A percentile compares a stretch with the other conserved stretches of the same genome.
Evolutionary conservation across 345 rosid species (phyloP).

Genomic region (Hibiscus tridactylites): DNA sequence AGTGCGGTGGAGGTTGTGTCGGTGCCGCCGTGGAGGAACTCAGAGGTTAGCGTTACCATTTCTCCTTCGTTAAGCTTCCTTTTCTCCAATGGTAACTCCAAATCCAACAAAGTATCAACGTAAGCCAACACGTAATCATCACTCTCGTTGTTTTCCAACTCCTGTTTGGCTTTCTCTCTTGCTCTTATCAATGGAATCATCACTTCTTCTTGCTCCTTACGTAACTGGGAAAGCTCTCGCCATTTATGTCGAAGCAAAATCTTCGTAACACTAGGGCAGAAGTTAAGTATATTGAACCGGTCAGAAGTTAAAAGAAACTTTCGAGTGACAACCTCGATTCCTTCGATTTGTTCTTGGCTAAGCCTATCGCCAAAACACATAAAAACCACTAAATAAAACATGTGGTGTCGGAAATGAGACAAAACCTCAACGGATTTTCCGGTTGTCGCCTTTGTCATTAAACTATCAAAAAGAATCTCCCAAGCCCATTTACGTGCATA

Average conservation of each 20-base stretch:
- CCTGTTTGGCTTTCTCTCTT: constrained; percentile 13
- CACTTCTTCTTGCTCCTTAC: constrained; percentile 21
- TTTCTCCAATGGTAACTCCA: constrained; percentile 20
- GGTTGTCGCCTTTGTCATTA: background rate
- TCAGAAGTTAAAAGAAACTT: constrained; percentile 17
- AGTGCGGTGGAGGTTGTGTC: constrained; percentile 29
- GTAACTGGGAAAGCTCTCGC: constrained; percentile 17
- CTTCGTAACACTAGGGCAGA: constrained; percentile 31
- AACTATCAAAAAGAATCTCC: constrained; percentile 19
- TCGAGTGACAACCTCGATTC: constrained; percentile 25
- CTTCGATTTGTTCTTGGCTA: constrained; percentile 21
- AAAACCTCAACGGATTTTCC: constrained; percentile 9
- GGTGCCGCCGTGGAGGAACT: constrained; percentile 23
- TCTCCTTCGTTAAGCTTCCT: constrained; percentile 24
- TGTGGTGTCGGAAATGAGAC: constrained; percentile 23
- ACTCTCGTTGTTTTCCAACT: constrained; percentile 16
- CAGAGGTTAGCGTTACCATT: background rate
- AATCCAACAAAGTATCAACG: constrained; percentile 25
- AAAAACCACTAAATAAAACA: constrained; percentile 25
- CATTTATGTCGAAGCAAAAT: constrained; percentile 19
- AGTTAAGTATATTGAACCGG: constrained; percentile 25
- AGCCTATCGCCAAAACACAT: constrained; percentile 32
- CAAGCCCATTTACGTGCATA: constrained; percentile 32
- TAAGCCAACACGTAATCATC: constrained; percentile 17
- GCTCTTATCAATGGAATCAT: constrained; percentile 26